Base-by-base conservation (phyloP, 2,329 filamentous ascomycete species). In the Immersiporthe knoxdaviesiana region DNA sequence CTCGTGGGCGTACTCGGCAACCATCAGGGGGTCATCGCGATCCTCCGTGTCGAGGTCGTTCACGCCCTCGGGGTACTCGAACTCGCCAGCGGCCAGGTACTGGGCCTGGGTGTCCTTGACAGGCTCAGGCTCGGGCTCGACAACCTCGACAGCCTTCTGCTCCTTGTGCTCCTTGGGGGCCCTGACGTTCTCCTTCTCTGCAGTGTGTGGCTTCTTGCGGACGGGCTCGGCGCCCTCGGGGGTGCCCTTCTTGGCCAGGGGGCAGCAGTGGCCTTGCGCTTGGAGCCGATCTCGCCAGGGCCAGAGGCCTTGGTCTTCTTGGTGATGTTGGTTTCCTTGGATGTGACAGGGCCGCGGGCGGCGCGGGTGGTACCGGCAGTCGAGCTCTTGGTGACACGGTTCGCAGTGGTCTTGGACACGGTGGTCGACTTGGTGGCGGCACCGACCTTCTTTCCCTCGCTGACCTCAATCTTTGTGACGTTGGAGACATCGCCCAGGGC, bases 401-500 rank as follows among this genome's bases (percentile, higher is more conserved):
- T 92, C 68, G 92, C 89, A 66, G 90, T 88, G 68, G 91, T 88
- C 83, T 97, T 97, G 62, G 93, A 93, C 54, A 93, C 87, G 37
- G 94, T 83, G 68, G 90, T 90, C 68, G 82, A 82, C 82, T 94
- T 91, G 77, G 84, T 84, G 54, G 84, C 79, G 54, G 84, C 79
- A 60, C 84, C 63, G 67, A 67, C 82, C 85, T 97, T 97, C 85
- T 97, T 97, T 74, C 86, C 88, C 68, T 92, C 91, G 72, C 85
- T 83, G 7, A 81, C 84, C 66, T 92, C 92, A 62, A 87, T 86
- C 80, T 97, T 98, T 75, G 89, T 67, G 72, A 97, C 91, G 82
- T 99, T 99, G 87, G 94, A 98, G 75, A 97, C 92, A 83, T 99
- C 96, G 69, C 92, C 94, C 50, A 99, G 87, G 63, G 93, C 94